Percentiles rank a stretch among this genome's conserved stretches.
phyloP scores from a whole-genome alignment of 805 yeast genomes.

The Candida xiaguanensis region DNA sequence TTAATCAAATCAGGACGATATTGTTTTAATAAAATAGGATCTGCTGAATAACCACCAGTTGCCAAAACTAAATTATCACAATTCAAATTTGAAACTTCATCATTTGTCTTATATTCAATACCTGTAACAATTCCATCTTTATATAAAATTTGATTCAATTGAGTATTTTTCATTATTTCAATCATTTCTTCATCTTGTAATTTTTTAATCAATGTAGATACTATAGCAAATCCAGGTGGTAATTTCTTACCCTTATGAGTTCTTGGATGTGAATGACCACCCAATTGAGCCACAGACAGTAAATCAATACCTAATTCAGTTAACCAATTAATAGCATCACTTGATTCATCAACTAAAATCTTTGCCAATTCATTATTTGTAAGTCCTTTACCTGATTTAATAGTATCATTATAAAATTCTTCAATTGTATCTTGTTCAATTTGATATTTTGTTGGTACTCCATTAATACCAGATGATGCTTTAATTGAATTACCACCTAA shows the following conservation, averaged over 20 bases:
- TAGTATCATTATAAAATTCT: constrained; percentile 26
- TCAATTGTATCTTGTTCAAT: constrained; percentile 23
- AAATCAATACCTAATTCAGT: constrained; percentile 24
- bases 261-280: constrained; percentile 39
- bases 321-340: constrained; percentile 33
- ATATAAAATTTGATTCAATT: constrained; percentile 3
- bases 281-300: constrained; percentile 29
- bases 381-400: constrained; percentile 30
- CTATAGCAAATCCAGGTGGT: constrained; percentile 60
- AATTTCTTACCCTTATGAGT: constrained; percentile 43
- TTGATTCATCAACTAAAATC: constrained; percentile 22
- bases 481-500: constrained; percentile 60
- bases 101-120: constrained; percentile 33
- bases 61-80: constrained; percentile 42
- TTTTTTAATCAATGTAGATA: constrained; percentile 40
- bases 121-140: constrained; percentile 29
- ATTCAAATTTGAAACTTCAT: constrained; percentile 6
- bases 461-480: constrained; percentile 61
- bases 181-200: constrained; percentile 21
- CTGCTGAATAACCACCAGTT: constrained; percentile 58
- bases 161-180: constrained; percentile 9
- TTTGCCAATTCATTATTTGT: constrained; percentile 22
- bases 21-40: constrained; percentile 29
- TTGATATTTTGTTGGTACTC: constrained; percentile 29
- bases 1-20: constrained; percentile 44